phyloP scores from a whole-genome alignment of 2,329 filamentous ascomycete species.

The Arthrobotrys sinensis region DNA sequence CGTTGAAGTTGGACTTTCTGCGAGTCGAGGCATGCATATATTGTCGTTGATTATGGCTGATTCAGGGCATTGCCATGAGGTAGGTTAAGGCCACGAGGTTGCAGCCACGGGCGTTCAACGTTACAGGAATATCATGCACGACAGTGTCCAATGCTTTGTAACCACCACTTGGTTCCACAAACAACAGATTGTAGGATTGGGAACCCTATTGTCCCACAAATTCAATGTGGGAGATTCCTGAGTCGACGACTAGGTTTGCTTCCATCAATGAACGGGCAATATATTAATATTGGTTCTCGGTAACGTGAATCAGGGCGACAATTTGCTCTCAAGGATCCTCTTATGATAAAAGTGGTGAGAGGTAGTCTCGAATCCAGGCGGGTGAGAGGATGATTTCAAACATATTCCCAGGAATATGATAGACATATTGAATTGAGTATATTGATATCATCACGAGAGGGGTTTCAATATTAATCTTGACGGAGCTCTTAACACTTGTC shows the following conservation, averaged over 20 bases:
- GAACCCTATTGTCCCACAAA: background rate
- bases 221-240: conserved; percentile 10
- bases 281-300: background rate
- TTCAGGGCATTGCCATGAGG: conserved; percentile 28
- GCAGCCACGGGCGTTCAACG: background rate
- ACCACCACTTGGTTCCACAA: background rate
- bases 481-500: conserved; percentile 3
- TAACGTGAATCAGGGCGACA: background rate
- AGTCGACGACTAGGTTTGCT: background rate
- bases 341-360: background rate
- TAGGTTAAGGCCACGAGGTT: background rate
- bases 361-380: too few species aligned
- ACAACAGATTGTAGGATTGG: background rate
- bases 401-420: background rate
- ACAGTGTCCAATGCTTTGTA: background rate
- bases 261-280: conserved; percentile 8
- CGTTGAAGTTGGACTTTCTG: background rate
- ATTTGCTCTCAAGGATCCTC: background rate
- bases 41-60: conserved; percentile 7
- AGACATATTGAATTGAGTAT: background rate
- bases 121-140: background rate
- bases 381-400: background rate
- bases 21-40: background rate
- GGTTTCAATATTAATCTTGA: background rate
- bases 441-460: background rate